These are phyloP conservation scores for Colletotrichum navitas DNA, from an alignment of 2,329 filamentous ascomycete species.

Conservation along the genomic window DNA sequence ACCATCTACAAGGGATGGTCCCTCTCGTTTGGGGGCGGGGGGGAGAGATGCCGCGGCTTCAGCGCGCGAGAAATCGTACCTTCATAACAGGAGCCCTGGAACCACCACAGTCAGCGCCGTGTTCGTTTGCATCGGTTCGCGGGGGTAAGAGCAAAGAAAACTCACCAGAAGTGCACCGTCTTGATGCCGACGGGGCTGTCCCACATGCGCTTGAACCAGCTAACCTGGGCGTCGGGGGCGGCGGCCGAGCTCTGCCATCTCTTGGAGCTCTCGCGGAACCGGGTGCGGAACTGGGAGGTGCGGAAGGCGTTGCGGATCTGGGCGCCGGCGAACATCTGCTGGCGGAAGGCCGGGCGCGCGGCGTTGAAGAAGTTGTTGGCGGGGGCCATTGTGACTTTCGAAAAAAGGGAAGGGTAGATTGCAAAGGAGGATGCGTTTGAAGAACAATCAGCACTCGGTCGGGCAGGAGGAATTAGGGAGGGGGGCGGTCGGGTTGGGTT, in stretches of 20 bases:
- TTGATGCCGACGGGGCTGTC: conserved; percentile 84
- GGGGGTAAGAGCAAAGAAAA: conserved; percentile 2
- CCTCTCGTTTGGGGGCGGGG: not conserved
- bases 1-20: conserved; percentile 35
- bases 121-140: not conserved
- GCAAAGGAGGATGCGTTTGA: conserved; percentile 2
- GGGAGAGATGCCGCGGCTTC: conserved; percentile 38
- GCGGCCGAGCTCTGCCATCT: conserved; percentile 79
- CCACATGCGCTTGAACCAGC: conserved; percentile 84
- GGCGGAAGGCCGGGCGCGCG: conserved; percentile 68
- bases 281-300: conserved; percentile 56
- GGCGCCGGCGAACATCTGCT: conserved; percentile 63
- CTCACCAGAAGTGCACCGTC: conserved; percentile 98
- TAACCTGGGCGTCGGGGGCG: conserved; percentile 58
- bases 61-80: conserved; percentile 61
- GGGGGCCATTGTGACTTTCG: conserved; percentile 56
- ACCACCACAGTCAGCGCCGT: conserved; percentile 14
- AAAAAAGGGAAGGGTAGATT: not conserved
- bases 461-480: not conserved
- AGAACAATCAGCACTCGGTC: not conserved
- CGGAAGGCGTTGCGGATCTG: conserved; percentile 69
- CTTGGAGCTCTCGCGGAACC: conserved; percentile 59
- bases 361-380: conserved; percentile 65
- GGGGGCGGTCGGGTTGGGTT: not conserved
- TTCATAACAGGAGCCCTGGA: conserved; percentile 93